Percentiles rank a stretch among this genome's conserved stretches.
Conservation (phyloP, 345 rosid genomes). For the Gossypium thurberi region DNA sequence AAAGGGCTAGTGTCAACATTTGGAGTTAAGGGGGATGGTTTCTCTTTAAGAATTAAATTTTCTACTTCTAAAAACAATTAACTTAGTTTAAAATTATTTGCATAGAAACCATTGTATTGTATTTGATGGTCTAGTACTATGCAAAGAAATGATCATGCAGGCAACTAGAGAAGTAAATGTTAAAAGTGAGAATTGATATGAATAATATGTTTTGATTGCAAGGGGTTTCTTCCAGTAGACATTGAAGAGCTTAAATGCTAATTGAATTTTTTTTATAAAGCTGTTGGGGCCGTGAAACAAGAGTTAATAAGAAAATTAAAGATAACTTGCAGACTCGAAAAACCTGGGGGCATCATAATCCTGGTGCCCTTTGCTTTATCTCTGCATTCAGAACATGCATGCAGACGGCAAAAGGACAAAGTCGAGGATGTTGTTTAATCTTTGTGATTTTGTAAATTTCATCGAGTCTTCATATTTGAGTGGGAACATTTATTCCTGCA, state of each 20-base stretch:
- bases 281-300: not conserved
- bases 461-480: not conserved
- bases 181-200: not conserved
- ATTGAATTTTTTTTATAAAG: not conserved
- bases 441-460: not conserved
- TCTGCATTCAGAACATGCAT: not conserved
- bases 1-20: not conserved
- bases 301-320: not conserved
- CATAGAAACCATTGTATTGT: not conserved
- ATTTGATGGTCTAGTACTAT: not conserved
- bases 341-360: not conserved
- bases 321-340: not conserved
- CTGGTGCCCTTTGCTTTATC: not conserved
- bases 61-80: not conserved
- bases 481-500: not conserved
- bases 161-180: not conserved
- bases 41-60: not conserved
- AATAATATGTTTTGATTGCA: not conserved
- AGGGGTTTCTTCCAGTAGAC: not conserved
- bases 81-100: not conserved
- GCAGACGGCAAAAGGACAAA: not conserved
- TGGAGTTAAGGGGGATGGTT: not conserved
- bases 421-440: not conserved
- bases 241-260: not conserved
- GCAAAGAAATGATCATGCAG: not conserved